Evolutionary conservation across 1,284 basidiomycete genomes (phyloP).

Genomic region (Boletus semigastroideus): DNA sequence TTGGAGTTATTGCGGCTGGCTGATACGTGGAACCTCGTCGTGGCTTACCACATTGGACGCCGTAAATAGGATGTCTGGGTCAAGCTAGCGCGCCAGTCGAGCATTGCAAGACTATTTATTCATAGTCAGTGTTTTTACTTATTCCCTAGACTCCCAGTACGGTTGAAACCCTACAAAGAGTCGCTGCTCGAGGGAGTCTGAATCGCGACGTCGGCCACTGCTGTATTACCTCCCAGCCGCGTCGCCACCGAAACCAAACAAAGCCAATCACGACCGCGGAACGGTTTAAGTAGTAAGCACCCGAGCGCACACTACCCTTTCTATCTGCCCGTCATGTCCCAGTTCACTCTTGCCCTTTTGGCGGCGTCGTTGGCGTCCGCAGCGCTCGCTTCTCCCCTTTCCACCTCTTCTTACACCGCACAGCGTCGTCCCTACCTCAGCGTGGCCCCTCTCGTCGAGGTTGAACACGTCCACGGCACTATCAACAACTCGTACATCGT

Average conservation of each 20-base stretch:
- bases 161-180: too few species aligned
- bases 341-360: slow-evolving; percentile 38
- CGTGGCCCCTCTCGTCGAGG: slow-evolving; percentile 57
- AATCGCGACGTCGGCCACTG: too few species aligned
- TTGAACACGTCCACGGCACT: slow-evolving; percentile 64
- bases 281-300: slow-evolving; percentile 25
- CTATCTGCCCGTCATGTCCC: slow-evolving; percentile 40
- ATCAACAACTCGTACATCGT: slow-evolving; percentile 91
- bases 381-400: slow-evolving; percentile 58
- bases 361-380: slow-evolving; percentile 43
- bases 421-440: slow-evolving; percentile 45
- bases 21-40: background rate
- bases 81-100: background rate
- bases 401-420: slow-evolving; percentile 51
- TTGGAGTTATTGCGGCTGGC: background rate
- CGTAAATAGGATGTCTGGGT: background rate
- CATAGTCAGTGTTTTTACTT: too few species aligned
- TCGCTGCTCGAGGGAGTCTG: too few species aligned
- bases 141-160: too few species aligned
- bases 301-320: slow-evolving; percentile 1
- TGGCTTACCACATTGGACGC: background rate
- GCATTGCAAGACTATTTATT: too few species aligned
- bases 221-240: too few species aligned
- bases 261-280: slow-evolving; percentile 17
- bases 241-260: slow-evolving; percentile 35